Percentiles rank a stretch among this genome's conserved stretches.
Conservation (phyloP, 208 protist genomes). For the Crithidia fasciculata region DNA sequence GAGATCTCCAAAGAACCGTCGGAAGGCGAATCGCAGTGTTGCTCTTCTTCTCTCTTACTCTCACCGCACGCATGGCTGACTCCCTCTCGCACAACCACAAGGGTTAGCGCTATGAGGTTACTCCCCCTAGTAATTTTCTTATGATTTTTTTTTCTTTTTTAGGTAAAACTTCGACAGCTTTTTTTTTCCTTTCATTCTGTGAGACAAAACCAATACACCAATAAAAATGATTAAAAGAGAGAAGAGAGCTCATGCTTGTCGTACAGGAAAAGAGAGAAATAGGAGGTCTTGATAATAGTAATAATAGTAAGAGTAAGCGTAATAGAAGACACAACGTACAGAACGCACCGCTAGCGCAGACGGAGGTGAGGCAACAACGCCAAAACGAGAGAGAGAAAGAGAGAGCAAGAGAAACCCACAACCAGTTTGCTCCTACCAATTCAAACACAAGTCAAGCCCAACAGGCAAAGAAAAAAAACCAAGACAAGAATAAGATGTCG, state of each 20-base stretch:
- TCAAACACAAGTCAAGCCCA: background rate
- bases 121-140: too few species aligned
- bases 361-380: background rate
- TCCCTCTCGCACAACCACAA: too few species aligned
- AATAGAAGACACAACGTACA: too few species aligned
- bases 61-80: too few species aligned
- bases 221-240: background rate
- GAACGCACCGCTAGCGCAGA: too few species aligned
- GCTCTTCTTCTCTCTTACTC: too few species aligned
- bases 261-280: too few species aligned
- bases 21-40: too few species aligned
- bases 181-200: slow-evolving; percentile 6
- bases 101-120: too few species aligned
- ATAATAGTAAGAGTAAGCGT: background rate
- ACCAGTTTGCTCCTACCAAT: background rate
- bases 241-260: background rate
- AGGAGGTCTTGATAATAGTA: background rate
- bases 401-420: background rate
- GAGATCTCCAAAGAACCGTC: too few species aligned
- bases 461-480: background rate
- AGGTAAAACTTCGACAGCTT: background rate
- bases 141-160: too few species aligned
- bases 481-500: background rate
- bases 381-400: background rate
- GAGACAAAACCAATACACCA: slow-evolving; percentile 7